These are phyloP conservation scores for Aeschynomene evenia DNA, from an alignment of 306 rosid species.

Conservation along the genomic window DNA sequence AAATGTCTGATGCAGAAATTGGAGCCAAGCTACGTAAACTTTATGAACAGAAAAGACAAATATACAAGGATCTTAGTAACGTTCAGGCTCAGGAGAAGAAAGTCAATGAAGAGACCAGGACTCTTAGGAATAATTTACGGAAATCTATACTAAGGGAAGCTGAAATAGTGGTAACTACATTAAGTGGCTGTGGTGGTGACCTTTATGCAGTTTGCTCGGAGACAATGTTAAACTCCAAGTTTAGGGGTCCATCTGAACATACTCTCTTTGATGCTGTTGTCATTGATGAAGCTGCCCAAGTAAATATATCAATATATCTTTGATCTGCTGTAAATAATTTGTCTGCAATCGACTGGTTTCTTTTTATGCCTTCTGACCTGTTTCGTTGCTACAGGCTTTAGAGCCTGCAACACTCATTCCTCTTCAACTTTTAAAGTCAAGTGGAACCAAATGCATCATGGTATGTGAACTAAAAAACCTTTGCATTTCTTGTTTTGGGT, in stretches of 20 bases:
- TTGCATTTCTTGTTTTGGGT: constrained; percentile 20
- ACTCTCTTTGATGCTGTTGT: constrained; percentile 89
- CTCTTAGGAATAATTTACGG: constrained; percentile 69
- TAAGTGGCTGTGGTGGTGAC: constrained; percentile 94
- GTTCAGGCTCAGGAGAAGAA: constrained; percentile 81
- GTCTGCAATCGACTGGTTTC: constrained; percentile 21
- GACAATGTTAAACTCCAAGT: constrained; percentile 65
- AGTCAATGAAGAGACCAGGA: constrained; percentile 70
- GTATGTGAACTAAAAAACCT: constrained; percentile 42
- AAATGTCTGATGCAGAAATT: constrained; percentile 65
- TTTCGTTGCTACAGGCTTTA: constrained; percentile 64
- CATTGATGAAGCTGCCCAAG: constrained; percentile 97
- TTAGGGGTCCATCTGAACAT: constrained; percentile 76
- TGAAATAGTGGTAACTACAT: constrained; percentile 83
- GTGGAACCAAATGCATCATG: constrained; percentile 82
- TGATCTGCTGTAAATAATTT: constrained; percentile 26
- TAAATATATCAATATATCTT: constrained; percentile 44
- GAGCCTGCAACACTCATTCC: constrained; percentile 98
- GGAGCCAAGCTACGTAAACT: constrained; percentile 63
- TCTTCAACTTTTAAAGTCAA: constrained; percentile 90
- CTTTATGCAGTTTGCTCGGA: constrained; percentile 90
- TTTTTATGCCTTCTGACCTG: constrained; percentile 25
- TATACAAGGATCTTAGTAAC: constrained; percentile 76
- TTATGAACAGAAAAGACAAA: constrained; percentile 80
- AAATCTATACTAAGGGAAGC: constrained; percentile 90